Conservation (phyloP, 2,329 filamentous ascomycete genomes). For the Cytospora paraplurivora region DNA sequence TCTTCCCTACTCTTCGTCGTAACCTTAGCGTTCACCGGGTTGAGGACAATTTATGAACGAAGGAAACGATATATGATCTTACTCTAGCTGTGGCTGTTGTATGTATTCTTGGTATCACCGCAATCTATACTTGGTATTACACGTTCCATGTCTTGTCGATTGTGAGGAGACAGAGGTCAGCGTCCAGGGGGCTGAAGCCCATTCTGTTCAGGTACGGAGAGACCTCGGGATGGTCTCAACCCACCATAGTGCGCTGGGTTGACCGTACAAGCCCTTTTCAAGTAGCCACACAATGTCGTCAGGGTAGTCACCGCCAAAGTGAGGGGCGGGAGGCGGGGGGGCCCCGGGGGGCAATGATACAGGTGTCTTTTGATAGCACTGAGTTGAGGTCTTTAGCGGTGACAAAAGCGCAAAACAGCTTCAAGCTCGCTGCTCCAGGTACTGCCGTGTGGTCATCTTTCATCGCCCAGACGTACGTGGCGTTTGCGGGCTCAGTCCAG, state of each 20-base stretch:
- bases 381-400: no score
- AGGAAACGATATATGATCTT: background rate
- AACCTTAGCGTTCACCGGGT: background rate
- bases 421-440: no score
- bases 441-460: no score
- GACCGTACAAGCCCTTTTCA: background rate
- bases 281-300: background rate
- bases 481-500: no score
- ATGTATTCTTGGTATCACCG: background rate
- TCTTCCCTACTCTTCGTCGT: background rate
- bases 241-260: background rate
- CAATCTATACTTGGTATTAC: background rate
- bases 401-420: no score
- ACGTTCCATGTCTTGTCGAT: background rate
- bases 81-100: background rate
- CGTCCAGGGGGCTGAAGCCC: no score
- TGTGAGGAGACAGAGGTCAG: background rate
- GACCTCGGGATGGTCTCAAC: background rate
- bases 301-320: background rate
- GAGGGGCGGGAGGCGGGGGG: no score
- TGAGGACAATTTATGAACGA: background rate
- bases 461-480: no score
- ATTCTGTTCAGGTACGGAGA: background rate
- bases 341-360: no score
- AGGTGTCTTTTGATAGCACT: no score